Evolutionary conservation across 768 basidiomycete genomes (phyloP), one percentile per base, ranked within the genome.

Genomic region (Leccinum truebloodii): DNA sequence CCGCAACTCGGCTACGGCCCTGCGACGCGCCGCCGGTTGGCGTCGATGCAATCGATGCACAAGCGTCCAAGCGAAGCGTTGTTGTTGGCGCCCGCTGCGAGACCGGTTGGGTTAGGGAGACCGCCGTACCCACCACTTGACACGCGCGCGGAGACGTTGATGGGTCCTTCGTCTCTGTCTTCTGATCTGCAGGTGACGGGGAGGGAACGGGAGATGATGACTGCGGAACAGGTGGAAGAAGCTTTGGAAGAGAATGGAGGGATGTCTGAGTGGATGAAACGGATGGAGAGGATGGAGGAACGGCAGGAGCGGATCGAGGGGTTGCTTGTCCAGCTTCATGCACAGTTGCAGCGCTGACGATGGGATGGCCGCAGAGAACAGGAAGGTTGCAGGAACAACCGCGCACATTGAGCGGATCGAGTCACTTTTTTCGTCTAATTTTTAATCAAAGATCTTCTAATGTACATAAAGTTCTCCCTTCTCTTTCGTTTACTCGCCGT

Each of bases 221-320:
- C 71, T 8, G 74, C 62, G 14, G 72, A 69, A 22, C 61, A 74
- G 39, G 60, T 59, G 20, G 76, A 73, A 18, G 75, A 73, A 30
- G 60, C 13, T 8, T 60, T 67, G 49, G 71, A 69, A 22, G 68
- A 67, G 32, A 71, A 65, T 22, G 72, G 62, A 34, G 67, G 74
- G 22, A 64, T 66, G 63, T 5, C 64, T 5, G 70, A 65, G 35
- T 71, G 76, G 68, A 68, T 69, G 54, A 71, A 69, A 60, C 70
- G 78, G 53, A 66, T 84, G 58, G 74, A 75, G 12, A 58, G 63
- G 34, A 77, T 84, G 28, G 83, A 84, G 59, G 70, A 70, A 59
- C 66, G 73, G 55, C 83, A 85, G 67, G 67, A 76, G 60, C 73
- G 83, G 57, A 83, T 84, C 39, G 82, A 84, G 66, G 75, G 77